Evolutionary conservation across 2,329 filamentous ascomycete genomes (phyloP), one percentile per base, ranked within the genome.

Genomic region (Alternaria postmessia): DNA sequence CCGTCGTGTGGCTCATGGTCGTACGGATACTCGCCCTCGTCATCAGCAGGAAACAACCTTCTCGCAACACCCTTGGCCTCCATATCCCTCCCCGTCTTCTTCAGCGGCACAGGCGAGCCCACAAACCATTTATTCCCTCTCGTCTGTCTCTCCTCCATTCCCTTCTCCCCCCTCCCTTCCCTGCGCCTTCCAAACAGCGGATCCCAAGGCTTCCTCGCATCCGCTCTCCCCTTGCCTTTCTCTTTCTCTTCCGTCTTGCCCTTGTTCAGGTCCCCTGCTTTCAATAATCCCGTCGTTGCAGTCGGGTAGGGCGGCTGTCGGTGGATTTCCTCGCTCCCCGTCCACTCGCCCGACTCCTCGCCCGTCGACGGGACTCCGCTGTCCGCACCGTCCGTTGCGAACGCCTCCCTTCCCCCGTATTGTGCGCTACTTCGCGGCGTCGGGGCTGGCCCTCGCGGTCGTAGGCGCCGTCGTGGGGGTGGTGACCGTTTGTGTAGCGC

Each of bases 181-280:
- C 20, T 11, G 2, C 53, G 44, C 32, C 20, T 64, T 1, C 63
- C 67, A 56, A 75, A 74, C 4, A 69, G 72, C 26, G 68, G 65
- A 30, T 73, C 66, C 71, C 70, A 75, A 8, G 72, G 73, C 38
- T 71, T 74, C 52, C 64, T 63, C 41, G 26, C 24, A 1, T 51
- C 34, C 22, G n/a, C 46, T 30, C n/a, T 59, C 7, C 16, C 49
- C 28, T 53, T 61, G 18, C 38, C 41, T 48, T 28, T 51, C 18
- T 14, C 34, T 38, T 28, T 53, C 24, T 14, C 34, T 7, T n/a
- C 16, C 16, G 6, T 38, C 8, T n/a, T n/a, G 5, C 7, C 34
- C 47, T 43, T 7, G 12, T 36, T 16, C 32, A 16, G 11, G 3
- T 12, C 14, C 32, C 5, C 51, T 11, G 24, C 24, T 3, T 11